Evolutionary conservation across 176 grass and related monocot species (phyloP), one percentile per base, ranked within the genome.

Genomic region (Tillandsia leiboldiana): DNA sequence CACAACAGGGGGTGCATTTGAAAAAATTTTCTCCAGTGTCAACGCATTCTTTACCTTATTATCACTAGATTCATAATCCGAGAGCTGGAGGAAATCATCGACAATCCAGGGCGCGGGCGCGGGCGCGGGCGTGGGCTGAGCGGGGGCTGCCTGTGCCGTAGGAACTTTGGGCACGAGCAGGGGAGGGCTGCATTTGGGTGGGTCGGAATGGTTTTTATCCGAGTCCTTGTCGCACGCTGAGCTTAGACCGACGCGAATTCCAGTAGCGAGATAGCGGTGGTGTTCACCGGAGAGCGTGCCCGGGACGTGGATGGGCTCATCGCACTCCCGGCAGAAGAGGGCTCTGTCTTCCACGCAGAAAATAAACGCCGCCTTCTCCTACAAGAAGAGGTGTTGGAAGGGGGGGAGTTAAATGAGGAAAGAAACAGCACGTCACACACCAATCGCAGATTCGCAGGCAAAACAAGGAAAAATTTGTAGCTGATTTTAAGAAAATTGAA

Each of bases 331-430:
- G 87, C 95, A 99, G 82, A 99, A 94, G 26, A 99, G 95, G 63
- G 95, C 95, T 71, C 94, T 65, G 78, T 99, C 95, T 71, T 99
- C 90, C 28, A 99, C 89, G 71, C 95, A 99, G 87, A 99, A 99
- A 69, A 99, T 99, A 65, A 99, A 94, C 9, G 95, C 95, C 29
- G 89, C 84, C 79, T 94, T 99, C 82, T 99, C 95, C 94, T 96
- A 20, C 20, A 20, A 64, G 20, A 14, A 75, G 61, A 67, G 23
- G 26, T n/a, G 61, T 22, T 1, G 52, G 1, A 12, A 2, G 24
- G 24, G 2, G 12, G 1, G 27, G 65, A 12, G 20, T 4, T 50
- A 61, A 48, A 29, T 23, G 66, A 26, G 53, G 5, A 63, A 9
- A 17, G 22, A 2, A 20, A 52, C 53, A 3, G 24, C 20, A 20